phyloP scores from a whole-genome alignment of 2,329 filamentous ascomycete genomes.

The Cladosporium sp. region DNA sequence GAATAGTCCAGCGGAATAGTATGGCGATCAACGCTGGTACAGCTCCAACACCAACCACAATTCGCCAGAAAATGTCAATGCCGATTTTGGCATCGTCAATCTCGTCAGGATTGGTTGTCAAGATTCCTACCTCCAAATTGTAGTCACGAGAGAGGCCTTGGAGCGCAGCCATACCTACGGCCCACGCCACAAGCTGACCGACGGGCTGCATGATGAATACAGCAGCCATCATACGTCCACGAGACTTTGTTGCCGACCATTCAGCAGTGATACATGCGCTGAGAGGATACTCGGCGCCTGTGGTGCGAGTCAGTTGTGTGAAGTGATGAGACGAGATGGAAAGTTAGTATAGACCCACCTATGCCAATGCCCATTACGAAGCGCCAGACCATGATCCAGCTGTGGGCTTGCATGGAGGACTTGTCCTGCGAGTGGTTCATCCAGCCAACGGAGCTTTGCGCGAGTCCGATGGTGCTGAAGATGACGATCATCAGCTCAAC shows the following conservation, averaged over 20 bases:
- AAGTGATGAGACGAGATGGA: neutral
- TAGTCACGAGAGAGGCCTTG: constrained; percentile 27
- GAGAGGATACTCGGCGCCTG: constrained; percentile 34
- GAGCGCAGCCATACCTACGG: constrained; percentile 24
- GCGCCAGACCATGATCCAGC: constrained; percentile 44
- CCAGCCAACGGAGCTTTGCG: constrained; percentile 38
- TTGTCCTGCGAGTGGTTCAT: constrained; percentile 18
- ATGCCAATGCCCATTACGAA: constrained; percentile 44
- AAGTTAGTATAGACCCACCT: constrained; percentile 28
- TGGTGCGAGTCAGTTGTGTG: neutral
- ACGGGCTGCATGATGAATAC: constrained; percentile 47
- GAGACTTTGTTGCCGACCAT: constrained; percentile 40
- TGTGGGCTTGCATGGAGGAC: constrained; percentile 20
- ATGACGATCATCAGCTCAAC: constrained; percentile 44
- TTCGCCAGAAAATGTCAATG: constrained; percentile 43
- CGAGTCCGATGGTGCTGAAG: constrained; percentile 40
- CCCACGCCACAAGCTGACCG: constrained; percentile 39
- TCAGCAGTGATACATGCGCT: constrained; percentile 43
- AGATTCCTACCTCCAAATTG: constrained; percentile 7
- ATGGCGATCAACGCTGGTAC: constrained; percentile 41
- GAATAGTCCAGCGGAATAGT: constrained; percentile 43
- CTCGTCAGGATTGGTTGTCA: constrained; percentile 7
- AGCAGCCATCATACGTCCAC: constrained; percentile 43
- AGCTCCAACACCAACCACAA: constrained; percentile 43
- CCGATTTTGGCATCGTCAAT: constrained; percentile 30